These are phyloP conservation scores for Colletotrichum sp. DNA, from an alignment of 2,329 filamentous ascomycete genomes.

Conservation along the genomic window DNA sequence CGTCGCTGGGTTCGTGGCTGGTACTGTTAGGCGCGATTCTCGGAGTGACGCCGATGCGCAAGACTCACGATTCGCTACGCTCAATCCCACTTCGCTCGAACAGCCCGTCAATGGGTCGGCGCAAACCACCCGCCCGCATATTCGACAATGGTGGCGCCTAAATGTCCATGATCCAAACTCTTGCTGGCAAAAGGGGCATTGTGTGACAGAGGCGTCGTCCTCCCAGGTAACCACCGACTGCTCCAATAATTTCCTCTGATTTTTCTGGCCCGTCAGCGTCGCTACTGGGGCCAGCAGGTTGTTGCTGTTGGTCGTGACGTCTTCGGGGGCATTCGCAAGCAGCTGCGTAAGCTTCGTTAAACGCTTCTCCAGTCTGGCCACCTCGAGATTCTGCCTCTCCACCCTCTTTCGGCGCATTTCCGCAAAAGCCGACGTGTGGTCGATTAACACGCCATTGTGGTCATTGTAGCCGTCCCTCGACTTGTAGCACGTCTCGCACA, in stretches of 20 bases:
- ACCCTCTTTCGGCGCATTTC: constrained; percentile 77
- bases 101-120: constrained; percentile 85
- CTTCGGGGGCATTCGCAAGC: constrained; percentile 76
- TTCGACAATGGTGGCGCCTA: constrained; percentile 89
- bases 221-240: constrained; percentile 96
- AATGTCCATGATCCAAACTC: constrained; percentile 95
- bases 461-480: constrained; percentile 96
- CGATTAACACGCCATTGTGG: constrained; percentile 72
- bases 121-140: constrained; percentile 93
- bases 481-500: constrained; percentile 99
- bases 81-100: constrained; percentile 82
- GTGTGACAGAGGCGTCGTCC: constrained; percentile 79
- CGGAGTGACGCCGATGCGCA: neutral
- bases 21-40: constrained; percentile 10
- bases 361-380: constrained; percentile 88
- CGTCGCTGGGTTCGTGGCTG: constrained; percentile 45
- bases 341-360: constrained; percentile 88
- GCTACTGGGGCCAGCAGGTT: constrained; percentile 67
- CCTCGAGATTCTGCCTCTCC: constrained; percentile 85
- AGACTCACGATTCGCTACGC: constrained; percentile 61
- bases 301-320: constrained; percentile 57
- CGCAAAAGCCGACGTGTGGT: constrained; percentile 76
- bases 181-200: constrained; percentile 94
- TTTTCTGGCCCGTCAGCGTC: constrained; percentile 70
- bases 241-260: constrained; percentile 80